phyloP scores from a whole-genome alignment of 148 eudicot genomes.

The Rhododendron mucronatum region DNA sequence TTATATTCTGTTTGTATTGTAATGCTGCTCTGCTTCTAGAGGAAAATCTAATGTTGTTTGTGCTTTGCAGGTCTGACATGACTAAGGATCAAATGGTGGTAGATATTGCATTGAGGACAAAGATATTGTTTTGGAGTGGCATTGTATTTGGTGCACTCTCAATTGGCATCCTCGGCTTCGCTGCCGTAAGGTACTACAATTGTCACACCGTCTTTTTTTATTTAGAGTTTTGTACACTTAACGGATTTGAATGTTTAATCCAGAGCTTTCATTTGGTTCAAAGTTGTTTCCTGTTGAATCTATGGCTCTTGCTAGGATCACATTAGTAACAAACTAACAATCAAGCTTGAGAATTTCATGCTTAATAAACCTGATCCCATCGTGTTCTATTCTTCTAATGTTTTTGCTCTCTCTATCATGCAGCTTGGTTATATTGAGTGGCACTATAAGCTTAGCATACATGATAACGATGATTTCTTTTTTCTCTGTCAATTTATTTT shows the following conservation, averaged over 20 bases:
- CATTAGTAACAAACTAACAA: neutral
- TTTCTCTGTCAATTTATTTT: neutral
- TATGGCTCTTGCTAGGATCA: neutral
- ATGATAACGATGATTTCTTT: neutral
- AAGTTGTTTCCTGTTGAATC: neutral
- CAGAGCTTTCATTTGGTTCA: neutral
- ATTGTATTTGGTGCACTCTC: constrained; percentile 61
- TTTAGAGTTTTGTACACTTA: neutral
- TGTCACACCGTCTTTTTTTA: neutral
- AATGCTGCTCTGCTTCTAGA: constrained; percentile 6
- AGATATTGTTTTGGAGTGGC: constrained; percentile 64
- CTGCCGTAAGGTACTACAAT: constrained; percentile 49
- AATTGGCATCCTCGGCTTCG: constrained; percentile 61
- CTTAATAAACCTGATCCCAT: neutral
- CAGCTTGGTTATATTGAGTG: neutral
- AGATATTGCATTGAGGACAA: constrained; percentile 52
- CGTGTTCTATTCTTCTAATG: neutral
- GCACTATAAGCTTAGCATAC: neutral
- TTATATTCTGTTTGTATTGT: neutral
- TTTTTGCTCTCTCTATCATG: neutral
- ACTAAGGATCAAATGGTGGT: constrained; percentile 69
- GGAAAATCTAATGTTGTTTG: neutral
- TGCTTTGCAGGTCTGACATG: constrained; percentile 58
- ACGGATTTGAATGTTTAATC: neutral
- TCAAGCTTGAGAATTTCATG: neutral